phyloP scores from a whole-genome alignment of 1,139 yeast species.

The Dujonia santamariae region DNA sequence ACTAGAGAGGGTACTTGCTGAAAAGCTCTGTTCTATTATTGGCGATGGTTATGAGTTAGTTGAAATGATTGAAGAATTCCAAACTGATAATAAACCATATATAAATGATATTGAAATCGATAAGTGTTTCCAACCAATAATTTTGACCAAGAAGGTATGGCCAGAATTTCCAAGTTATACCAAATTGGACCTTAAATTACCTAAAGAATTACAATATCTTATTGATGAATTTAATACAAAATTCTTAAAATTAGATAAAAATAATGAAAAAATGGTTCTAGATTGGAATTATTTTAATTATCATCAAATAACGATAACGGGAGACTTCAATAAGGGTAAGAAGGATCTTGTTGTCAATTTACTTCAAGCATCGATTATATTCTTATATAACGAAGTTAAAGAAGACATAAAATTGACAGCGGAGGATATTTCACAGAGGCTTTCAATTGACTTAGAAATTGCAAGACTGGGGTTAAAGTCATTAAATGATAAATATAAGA shows the following conservation, averaged over 20 bases:
- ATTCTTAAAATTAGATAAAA: slow-evolving; percentile 14
- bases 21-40: slow-evolving; percentile 21
- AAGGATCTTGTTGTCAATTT: slow-evolving; percentile 37
- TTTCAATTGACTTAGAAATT: slow-evolving; percentile 26
- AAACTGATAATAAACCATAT: background rate
- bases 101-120: background rate
- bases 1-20: slow-evolving; percentile 26
- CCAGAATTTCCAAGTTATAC: slow-evolving; percentile 36
- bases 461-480: slow-evolving; percentile 28
- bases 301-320: slow-evolving; percentile 33
- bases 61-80: slow-evolving; percentile 34
- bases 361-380: slow-evolving; percentile 35
- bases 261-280: slow-evolving; percentile 20
- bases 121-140: slow-evolving; percentile 24
- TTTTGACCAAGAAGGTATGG: slow-evolving; percentile 38
- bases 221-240: slow-evolving; percentile 15
- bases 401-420: slow-evolving; percentile 12
- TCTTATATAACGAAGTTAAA: slow-evolving; percentile 24
- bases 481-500: slow-evolving; percentile 27
- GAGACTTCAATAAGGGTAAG: slow-evolving; percentile 25
- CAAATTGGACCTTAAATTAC: slow-evolving; percentile 18
- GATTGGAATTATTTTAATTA: slow-evolving; percentile 30
- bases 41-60: slow-evolving; percentile 35
- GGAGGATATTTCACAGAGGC: slow-evolving; percentile 17
- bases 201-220: slow-evolving; percentile 13